Conservation (phyloP, 768 basidiomycete genomes). For the Sutorius australiensis region DNA sequence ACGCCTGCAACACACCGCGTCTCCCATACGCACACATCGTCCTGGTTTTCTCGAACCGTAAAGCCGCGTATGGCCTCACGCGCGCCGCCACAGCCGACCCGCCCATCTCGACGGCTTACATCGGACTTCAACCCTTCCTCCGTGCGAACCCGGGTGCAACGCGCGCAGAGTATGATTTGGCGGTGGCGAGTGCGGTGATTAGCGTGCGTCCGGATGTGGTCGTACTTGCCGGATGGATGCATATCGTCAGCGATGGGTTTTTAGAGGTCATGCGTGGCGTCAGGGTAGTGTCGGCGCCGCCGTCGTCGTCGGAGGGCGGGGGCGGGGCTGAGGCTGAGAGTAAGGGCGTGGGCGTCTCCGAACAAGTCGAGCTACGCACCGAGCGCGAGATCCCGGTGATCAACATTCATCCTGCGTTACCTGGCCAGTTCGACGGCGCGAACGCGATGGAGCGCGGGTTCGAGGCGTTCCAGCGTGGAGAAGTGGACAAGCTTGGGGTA, state of each 20-base stretch:
- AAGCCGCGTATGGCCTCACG: slow-evolving; percentile 82
- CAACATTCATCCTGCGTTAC: slow-evolving; percentile 94
- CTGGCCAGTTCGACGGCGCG: slow-evolving; percentile 95
- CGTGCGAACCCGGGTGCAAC: slow-evolving; percentile 70
- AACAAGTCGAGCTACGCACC: slow-evolving; percentile 26
- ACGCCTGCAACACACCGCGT: slow-evolving; percentile 75
- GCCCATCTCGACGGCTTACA: slow-evolving; percentile 76
- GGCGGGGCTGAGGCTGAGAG: not conserved
- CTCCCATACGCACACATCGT: slow-evolving; percentile 67
- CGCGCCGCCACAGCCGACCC: slow-evolving; percentile 71
- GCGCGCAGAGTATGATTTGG: slow-evolving; percentile 79
- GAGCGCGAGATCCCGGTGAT: slow-evolving; percentile 69
- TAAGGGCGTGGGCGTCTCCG: slow-evolving; percentile 22
- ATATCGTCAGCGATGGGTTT: slow-evolving; percentile 83
- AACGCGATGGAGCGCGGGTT: slow-evolving; percentile 86
- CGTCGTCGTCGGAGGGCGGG: not conserved
- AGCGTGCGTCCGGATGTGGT: slow-evolving; percentile 72
- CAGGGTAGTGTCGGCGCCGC: slow-evolving; percentile 27
- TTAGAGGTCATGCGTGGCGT: slow-evolving; percentile 54
- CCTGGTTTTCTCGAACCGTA: slow-evolving; percentile 88
- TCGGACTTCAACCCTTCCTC: slow-evolving; percentile 81
- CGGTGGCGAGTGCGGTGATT: slow-evolving; percentile 68
- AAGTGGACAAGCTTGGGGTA: slow-evolving; percentile 72
- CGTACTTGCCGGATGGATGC: slow-evolving; percentile 99
- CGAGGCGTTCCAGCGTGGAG: slow-evolving; percentile 81